Percentiles rank a stretch among this genome's conserved stretches.
Conservation (phyloP, 169 alveolate species). For the Plasmodium ovale region DNA sequence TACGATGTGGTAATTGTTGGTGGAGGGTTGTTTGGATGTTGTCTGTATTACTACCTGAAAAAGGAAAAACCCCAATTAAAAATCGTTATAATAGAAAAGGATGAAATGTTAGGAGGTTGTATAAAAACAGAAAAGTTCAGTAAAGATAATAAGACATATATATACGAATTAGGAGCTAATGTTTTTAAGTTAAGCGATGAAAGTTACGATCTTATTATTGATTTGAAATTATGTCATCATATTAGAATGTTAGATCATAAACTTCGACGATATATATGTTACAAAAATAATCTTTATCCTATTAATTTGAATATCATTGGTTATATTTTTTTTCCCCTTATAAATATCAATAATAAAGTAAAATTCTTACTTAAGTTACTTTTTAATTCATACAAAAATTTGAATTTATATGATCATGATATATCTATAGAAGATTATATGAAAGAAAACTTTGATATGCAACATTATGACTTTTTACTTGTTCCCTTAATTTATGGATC, state of each 20-base stretch:
- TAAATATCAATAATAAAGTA: slow-evolving; percentile 24
- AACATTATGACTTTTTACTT: slow-evolving; percentile 37
- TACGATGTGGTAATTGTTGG: slow-evolving; percentile 51
- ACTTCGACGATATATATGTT: slow-evolving; percentile 14
- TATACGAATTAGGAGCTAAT: slow-evolving; percentile 52
- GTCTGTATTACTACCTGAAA: slow-evolving; percentile 34
- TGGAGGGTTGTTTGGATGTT: slow-evolving; percentile 48
- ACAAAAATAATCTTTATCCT: slow-evolving; percentile 12
- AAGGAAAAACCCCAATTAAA: background rate
- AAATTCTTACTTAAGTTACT: slow-evolving; percentile 33
- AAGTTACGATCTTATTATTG: slow-evolving; percentile 23
- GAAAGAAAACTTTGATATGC: slow-evolving; percentile 38
- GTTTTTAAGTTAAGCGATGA: slow-evolving; percentile 35
- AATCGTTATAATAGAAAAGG: slow-evolving; percentile 44
- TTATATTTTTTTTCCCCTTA: slow-evolving; percentile 40
- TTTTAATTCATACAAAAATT: slow-evolving; percentile 12
- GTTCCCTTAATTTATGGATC: slow-evolving; percentile 61
- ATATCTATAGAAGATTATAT: slow-evolving; percentile 29
- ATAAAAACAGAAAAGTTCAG: slow-evolving; percentile 20
- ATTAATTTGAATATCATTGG: slow-evolving; percentile 12
- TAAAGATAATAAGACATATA: background rate
- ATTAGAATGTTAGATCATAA: slow-evolving; percentile 6
- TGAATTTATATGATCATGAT: slow-evolving; percentile 22
- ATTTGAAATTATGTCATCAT: slow-evolving; percentile 1
- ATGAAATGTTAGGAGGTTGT: slow-evolving; percentile 33